Conservation (phyloP, 2,329 filamentous ascomycete genomes). For the Aspergillus floridensis region DNA sequence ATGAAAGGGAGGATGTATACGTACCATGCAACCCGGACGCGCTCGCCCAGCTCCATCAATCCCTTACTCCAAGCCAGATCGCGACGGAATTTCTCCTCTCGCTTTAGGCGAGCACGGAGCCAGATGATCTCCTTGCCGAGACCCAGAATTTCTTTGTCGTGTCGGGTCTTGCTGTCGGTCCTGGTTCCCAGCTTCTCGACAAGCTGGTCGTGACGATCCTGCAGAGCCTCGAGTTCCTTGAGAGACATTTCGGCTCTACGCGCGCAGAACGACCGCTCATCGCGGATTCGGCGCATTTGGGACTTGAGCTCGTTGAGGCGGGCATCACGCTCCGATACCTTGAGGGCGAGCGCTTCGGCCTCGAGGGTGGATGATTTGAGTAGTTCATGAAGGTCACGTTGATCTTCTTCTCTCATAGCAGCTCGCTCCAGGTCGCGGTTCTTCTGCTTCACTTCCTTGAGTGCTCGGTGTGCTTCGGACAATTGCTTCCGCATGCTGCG, state of each 20-base stretch:
- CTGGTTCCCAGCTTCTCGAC: constrained; percentile 47
- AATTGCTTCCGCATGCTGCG: constrained; percentile 61
- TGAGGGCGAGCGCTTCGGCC: constrained; percentile 67
- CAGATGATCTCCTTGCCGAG: constrained; percentile 87
- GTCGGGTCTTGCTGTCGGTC: constrained; percentile 44
- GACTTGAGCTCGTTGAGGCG: constrained; percentile 55
- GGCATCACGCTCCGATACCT: constrained; percentile 67
- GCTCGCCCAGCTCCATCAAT: constrained; percentile 77
- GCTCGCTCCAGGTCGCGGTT: constrained; percentile 53
- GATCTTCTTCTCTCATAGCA: constrained; percentile 43
- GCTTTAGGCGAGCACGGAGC: constrained; percentile 75
- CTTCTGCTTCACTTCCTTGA: constrained; percentile 55
- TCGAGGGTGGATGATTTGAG: constrained; percentile 49
- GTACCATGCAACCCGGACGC: constrained; percentile 68
- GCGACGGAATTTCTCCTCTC: constrained; percentile 75
- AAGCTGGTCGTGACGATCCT: constrained; percentile 64
- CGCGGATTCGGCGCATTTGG: constrained; percentile 64
- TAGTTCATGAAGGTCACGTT: constrained; percentile 46
- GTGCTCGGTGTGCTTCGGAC: constrained; percentile 57
- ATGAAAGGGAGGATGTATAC: constrained; percentile 39
- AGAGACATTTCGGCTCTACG: constrained; percentile 41
- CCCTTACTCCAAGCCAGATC: constrained; percentile 85
- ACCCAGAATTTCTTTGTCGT: constrained; percentile 70
- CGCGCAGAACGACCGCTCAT: constrained; percentile 44
- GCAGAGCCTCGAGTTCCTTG: constrained; percentile 46